Evolutionary conservation across 768 basidiomycete genomes (phyloP).

Genomic region (Russula sp.): DNA sequence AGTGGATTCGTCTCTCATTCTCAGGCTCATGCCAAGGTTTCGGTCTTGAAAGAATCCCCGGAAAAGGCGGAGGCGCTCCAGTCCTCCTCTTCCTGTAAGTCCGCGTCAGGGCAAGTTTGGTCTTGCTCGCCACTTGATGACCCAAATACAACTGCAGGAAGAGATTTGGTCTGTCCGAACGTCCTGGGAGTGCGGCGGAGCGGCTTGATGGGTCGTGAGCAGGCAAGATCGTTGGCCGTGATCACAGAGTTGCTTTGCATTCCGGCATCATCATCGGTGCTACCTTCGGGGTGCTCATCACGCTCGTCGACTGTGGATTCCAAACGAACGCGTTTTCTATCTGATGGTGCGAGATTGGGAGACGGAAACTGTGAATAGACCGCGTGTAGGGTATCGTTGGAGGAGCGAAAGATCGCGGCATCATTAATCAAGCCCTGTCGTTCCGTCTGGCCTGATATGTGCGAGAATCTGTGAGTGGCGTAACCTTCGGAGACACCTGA

Average conservation of each 20-base stretch:
- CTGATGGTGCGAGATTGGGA: slow-evolving; percentile 26
- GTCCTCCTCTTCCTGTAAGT: slow-evolving; percentile 18
- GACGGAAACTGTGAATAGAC: slow-evolving; percentile 35
- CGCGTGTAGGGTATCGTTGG: slow-evolving; percentile 49
- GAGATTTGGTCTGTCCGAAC: slow-evolving; percentile 18
- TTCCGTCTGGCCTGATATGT: neutral
- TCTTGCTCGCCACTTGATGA: neutral
- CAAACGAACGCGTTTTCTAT: slow-evolving; percentile 32
- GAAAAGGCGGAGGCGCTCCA: slow-evolving; percentile 18
- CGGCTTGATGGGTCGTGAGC: slow-evolving; percentile 31
- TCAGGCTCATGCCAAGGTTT: neutral
- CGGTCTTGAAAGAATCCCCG: neutral
- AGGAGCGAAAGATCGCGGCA: slow-evolving; percentile 41
- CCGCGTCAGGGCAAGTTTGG: neutral
- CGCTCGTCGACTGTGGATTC: slow-evolving; percentile 10
- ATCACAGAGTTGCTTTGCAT: slow-evolving; percentile 10
- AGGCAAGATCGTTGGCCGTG: slow-evolving; percentile 20
- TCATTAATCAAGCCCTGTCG: slow-evolving; percentile 13
- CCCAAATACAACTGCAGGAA: slow-evolving; percentile 16
- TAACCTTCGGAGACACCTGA: slow-evolving; percentile 60
- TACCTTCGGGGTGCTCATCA: slow-evolving; percentile 15
- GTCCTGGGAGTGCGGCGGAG: slow-evolving; percentile 28
- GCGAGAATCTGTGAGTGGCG: slow-evolving; percentile 25
- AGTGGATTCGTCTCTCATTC: neutral
- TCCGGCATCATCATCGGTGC: neutral